Conservation (phyloP, 2,329 filamentous ascomycete genomes). For the Paraconiothyrium sp. region DNA sequence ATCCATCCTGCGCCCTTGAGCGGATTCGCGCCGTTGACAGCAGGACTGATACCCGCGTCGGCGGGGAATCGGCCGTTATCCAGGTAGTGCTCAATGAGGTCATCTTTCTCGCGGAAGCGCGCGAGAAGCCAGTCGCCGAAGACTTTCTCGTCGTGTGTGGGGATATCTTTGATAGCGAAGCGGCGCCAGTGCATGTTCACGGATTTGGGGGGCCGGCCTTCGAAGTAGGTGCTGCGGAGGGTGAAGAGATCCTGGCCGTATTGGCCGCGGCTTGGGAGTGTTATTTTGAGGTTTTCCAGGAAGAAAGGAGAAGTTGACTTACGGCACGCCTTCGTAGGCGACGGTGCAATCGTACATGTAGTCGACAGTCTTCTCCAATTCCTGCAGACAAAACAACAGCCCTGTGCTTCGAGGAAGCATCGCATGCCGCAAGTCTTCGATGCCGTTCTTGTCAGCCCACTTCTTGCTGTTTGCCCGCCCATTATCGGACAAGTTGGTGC, state of each 20-base stretch:
- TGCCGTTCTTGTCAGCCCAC: slow-evolving; percentile 79
- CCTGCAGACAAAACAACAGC: slow-evolving; percentile 79
- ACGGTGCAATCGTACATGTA: slow-evolving; percentile 94
- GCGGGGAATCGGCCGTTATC: slow-evolving; percentile 82
- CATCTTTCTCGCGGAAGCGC: slow-evolving; percentile 92
- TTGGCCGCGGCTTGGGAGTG: slow-evolving; percentile 54
- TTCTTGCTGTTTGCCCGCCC: slow-evolving; percentile 73
- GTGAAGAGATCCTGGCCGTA: slow-evolving; percentile 91
- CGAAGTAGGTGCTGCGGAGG: slow-evolving; percentile 84
- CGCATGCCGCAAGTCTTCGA: slow-evolving; percentile 74
- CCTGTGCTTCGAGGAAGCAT: slow-evolving; percentile 84
- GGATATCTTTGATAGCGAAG: slow-evolving; percentile 81
- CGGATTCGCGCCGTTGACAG: slow-evolving; percentile 26
- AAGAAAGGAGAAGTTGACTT: slow-evolving; percentile 56
- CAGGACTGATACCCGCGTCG: slow-evolving; percentile 52
- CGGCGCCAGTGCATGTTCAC: slow-evolving; percentile 97
- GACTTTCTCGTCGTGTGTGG: slow-evolving; percentile 73
- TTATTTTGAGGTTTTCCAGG: slow-evolving; percentile 16
- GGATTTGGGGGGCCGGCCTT: slow-evolving; percentile 88
- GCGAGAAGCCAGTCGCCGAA: slow-evolving; percentile 86
- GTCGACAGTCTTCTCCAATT: slow-evolving; percentile 77
- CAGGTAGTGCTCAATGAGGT: slow-evolving; percentile 79
- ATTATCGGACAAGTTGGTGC: slow-evolving; percentile 82
- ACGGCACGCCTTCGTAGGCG: slow-evolving; percentile 93
- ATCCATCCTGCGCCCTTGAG: slow-evolving; percentile 54